Percentiles rank a stretch among this genome's conserved stretches.
phyloP scores from a whole-genome alignment of 1,284 basidiomycete genomes.

The Paramarasmius palmivorus region DNA sequence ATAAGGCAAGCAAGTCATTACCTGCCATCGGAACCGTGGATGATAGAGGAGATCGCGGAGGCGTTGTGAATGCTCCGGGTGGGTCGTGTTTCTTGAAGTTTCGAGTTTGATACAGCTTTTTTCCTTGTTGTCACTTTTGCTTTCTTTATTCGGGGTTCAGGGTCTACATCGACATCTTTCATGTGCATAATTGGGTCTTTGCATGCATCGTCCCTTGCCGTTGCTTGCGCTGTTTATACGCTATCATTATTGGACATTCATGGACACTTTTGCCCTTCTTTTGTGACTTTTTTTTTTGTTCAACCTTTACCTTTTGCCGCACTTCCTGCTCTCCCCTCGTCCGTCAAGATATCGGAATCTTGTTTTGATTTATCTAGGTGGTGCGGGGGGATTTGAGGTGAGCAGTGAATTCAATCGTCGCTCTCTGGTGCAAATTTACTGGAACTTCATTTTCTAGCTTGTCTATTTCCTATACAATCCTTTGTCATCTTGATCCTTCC shows the following conservation, averaged over 20 bases:
- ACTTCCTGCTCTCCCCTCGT: too few relatives aligned
- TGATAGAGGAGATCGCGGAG: neutral
- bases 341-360: too few relatives aligned
- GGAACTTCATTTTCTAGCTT: neutral
- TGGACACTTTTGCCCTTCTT: too few relatives aligned
- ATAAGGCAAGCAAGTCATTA: too few relatives aligned
- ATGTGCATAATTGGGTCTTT: neutral
- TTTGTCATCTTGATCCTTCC: neutral
- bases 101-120: neutral
- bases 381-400: too few relatives aligned
- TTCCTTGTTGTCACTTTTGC: neutral
- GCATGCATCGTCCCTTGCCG: neutral
- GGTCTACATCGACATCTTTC: neutral
- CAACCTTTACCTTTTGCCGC: too few relatives aligned
- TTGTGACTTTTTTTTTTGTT: too few relatives aligned
- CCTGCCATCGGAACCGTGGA: too few relatives aligned
- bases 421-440: neutral
- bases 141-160: neutral
- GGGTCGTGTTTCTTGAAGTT: conserved; percentile 3
- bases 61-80: neutral
- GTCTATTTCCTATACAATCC: neutral
- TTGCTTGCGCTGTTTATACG: too few relatives aligned
- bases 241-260: too few relatives aligned
- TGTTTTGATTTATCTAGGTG: too few relatives aligned
- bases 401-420: too few relatives aligned